Conservation (phyloP, 2,329 filamentous ascomycete genomes). For the Dendryphion nanum region DNA sequence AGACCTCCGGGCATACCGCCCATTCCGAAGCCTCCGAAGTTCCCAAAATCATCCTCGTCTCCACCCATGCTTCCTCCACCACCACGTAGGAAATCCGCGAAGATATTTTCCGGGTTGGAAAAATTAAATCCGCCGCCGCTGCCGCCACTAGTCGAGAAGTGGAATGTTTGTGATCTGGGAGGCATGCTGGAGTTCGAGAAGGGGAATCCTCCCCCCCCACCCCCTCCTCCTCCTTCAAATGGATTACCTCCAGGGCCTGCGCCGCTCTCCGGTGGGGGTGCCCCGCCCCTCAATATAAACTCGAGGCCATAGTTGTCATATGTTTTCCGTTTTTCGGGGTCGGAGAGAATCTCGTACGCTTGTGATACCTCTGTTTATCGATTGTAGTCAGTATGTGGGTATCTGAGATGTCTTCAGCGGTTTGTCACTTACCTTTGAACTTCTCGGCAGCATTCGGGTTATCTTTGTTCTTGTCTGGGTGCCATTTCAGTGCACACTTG, state of each 20-base stretch:
- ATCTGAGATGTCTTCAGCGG: neutral
- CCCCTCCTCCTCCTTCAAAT: constrained; percentile 49
- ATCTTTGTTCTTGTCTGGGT: constrained; percentile 98
- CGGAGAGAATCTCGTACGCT: constrained; percentile 96
- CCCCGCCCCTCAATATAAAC: constrained; percentile 80
- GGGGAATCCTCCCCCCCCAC: too few species aligned
- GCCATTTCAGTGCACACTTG: constrained; percentile 86
- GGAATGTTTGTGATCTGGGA: constrained; percentile 58
- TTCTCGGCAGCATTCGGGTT: constrained; percentile 82
- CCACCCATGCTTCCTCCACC: constrained; percentile 46
- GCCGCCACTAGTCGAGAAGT: constrained; percentile 60
- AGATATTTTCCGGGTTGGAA: constrained; percentile 79
- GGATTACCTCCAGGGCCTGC: constrained; percentile 39
- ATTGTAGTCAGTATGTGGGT: constrained; percentile 11
- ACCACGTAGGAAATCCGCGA: constrained; percentile 75
- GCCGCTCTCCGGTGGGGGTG: constrained; percentile 56
- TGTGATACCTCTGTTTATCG: constrained; percentile 81
- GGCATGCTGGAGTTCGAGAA: constrained; percentile 59
- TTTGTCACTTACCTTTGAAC: constrained; percentile 68
- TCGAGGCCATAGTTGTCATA: constrained; percentile 96
- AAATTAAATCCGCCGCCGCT: constrained; percentile 71
- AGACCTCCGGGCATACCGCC: constrained; percentile 34
- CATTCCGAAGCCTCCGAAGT: constrained; percentile 36
- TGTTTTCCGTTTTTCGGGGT: constrained; percentile 92
- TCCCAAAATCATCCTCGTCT: constrained; percentile 55